These are phyloP conservation scores for Hyaloscypha finlandica DNA, from an alignment of 495 filamentous ascomycete genomes.

Conservation along the genomic window DNA sequence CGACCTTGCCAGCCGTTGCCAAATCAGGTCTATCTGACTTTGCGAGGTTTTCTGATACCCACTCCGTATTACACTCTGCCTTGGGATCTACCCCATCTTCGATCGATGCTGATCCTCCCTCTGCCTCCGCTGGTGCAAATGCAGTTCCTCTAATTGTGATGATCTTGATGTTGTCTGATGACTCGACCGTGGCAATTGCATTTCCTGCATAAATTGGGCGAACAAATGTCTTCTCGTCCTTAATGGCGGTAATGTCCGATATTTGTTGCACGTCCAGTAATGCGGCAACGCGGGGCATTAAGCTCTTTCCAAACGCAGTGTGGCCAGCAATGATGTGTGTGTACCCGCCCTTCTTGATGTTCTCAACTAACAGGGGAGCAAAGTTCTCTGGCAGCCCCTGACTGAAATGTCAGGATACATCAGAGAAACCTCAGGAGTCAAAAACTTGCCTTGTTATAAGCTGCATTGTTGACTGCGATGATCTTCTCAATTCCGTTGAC, in stretches of 20 bases:
- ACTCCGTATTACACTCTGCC: conserved; percentile 69
- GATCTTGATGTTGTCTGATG: conserved; percentile 80
- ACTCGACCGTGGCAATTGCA: conserved; percentile 95
- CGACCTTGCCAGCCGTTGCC: conserved; percentile 81
- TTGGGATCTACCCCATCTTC: conserved; percentile 75
- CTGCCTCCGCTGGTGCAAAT: conserved; percentile 64
- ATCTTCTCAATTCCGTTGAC: conserved; percentile 89
- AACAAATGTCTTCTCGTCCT: conserved; percentile 93
- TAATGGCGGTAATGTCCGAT: conserved; percentile 83
- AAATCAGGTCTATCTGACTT: conserved; percentile 96
- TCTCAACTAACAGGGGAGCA: conserved; percentile 89
- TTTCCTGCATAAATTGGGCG: conserved; percentile 98
- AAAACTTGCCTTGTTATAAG: conserved; percentile 76
- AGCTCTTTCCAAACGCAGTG: conserved; percentile 95
- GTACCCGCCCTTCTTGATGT: conserved; percentile 90
- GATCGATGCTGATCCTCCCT: conserved; percentile 55
- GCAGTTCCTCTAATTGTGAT: conserved; percentile 92
- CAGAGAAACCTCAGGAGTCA: not conserved
- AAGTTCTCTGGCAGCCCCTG: conserved; percentile 93
- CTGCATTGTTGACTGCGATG: conserved; percentile 80
- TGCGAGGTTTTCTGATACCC: conserved; percentile 91
- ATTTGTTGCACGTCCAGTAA: conserved; percentile 90
- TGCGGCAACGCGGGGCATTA: conserved; percentile 94
- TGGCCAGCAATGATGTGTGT: conserved; percentile 89
- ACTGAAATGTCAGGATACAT: conserved; percentile 2